These are phyloP conservation scores for Agaricus blazei DNA, from an alignment of 768 basidiomycete species.

Conservation along the genomic window DNA sequence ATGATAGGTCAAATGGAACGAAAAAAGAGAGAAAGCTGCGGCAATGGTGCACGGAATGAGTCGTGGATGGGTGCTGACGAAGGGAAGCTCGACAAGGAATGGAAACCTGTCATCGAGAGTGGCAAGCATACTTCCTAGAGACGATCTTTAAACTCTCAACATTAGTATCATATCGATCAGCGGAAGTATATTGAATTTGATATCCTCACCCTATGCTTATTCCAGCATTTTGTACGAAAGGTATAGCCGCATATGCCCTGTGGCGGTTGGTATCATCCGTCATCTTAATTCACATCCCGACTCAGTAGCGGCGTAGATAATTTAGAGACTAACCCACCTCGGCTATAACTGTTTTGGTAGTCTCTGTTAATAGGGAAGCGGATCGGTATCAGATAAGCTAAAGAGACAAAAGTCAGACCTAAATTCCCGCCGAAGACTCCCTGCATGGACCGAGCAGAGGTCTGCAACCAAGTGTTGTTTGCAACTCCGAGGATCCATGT, in stretches of 20 bases:
- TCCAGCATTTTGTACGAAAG: constrained; percentile 21
- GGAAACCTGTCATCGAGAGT: constrained; percentile 21
- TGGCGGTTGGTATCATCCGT: constrained; percentile 23
- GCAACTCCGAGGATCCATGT: constrained; percentile 39
- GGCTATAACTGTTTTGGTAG: constrained; percentile 30
- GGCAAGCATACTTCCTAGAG: constrained; percentile 26
- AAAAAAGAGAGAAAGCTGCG: constrained; percentile 17
- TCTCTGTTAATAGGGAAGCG: constrained; percentile 6
- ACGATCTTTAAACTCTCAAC: constrained; percentile 14
- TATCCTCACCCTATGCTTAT: constrained; percentile 18
- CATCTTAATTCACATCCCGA: constrained; percentile 14
- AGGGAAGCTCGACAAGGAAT: constrained; percentile 14
- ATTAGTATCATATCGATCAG: background rate
- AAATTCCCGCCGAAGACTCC: constrained; percentile 36
- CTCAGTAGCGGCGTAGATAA: background rate
- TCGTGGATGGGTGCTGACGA: constrained; percentile 27
- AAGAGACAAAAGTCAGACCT: constrained; percentile 9
- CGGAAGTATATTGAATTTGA: background rate
- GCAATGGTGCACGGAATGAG: constrained; percentile 30
- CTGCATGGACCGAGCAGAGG: constrained; percentile 25
- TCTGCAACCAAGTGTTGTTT: constrained; percentile 28
- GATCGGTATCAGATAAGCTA: background rate
- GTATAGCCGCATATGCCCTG: constrained; percentile 20
- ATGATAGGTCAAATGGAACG: constrained; percentile 12
- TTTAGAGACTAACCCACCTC: constrained; percentile 20